Evolutionary conservation across 1,284 basidiomycete species (phyloP).

Genomic region (Porodaedalea pini): DNA sequence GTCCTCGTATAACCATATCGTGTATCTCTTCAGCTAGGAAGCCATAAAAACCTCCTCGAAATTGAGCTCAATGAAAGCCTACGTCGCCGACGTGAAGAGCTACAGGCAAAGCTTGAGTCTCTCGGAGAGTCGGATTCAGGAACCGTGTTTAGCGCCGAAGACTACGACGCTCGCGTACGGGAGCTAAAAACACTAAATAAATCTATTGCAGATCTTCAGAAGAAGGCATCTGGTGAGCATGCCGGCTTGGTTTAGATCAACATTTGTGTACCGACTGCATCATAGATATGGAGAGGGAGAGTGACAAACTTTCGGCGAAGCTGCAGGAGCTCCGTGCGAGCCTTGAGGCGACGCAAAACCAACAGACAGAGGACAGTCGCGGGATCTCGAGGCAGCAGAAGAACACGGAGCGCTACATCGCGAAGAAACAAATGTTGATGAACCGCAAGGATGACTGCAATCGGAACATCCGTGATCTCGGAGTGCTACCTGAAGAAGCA

Average conservation of each 20-base stretch:
- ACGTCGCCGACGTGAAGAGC: slow-evolving; percentile 72
- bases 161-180: slow-evolving; percentile 62
- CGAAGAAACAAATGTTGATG: slow-evolving; percentile 83
- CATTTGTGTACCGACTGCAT: not conserved
- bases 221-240: slow-evolving; percentile 59
- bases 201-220: slow-evolving; percentile 62
- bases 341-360: slow-evolving; percentile 75
- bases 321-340: slow-evolving; percentile 62
- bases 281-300: slow-evolving; percentile 65
- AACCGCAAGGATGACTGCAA: slow-evolving; percentile 90
- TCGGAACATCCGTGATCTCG: slow-evolving; percentile 91
- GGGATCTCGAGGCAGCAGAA: slow-evolving; percentile 89
- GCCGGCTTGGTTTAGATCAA: not conserved
- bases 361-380: slow-evolving; percentile 83
- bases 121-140: slow-evolving; percentile 65
- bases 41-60: slow-evolving; percentile 78
- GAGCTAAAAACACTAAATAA: slow-evolving; percentile 67
- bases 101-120: slow-evolving; percentile 74
- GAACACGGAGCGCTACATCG: slow-evolving; percentile 89
- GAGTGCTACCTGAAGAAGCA: slow-evolving; percentile 95
- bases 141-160: slow-evolving; percentile 53
- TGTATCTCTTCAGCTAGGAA: slow-evolving; percentile 55
- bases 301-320: slow-evolving; percentile 61
- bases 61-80: slow-evolving; percentile 93
- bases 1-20: not conserved